Percentiles rank a stretch among this genome's conserved stretches.
Evolutionary conservation across 192 early-diverging fungal genomes (phyloP).

Genomic region (Coemansia sp.): DNA sequence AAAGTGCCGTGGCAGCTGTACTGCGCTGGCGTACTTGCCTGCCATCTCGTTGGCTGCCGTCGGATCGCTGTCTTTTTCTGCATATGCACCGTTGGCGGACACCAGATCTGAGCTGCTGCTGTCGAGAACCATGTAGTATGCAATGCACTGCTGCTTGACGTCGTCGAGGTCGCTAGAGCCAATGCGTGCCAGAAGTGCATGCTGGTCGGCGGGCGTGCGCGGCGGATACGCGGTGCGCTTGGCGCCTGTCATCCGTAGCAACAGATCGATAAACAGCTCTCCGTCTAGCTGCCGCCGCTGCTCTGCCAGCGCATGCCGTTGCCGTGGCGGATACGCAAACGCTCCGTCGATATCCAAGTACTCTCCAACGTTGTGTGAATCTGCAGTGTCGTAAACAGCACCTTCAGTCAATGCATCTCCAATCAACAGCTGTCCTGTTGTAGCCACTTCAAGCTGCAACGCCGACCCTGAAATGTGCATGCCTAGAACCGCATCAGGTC

Average conservation of each 20-base stretch:
- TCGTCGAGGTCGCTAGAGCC: conserved; percentile 36
- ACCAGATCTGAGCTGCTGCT: conserved; percentile 5
- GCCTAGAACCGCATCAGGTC: conserved; percentile 15
- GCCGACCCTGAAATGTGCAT: conserved; percentile 31
- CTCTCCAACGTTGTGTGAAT: neutral
- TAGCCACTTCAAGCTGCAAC: conserved; percentile 26
- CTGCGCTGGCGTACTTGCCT: conserved; percentile 21
- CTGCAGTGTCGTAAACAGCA: neutral
- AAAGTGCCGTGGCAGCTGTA: conserved; percentile 45
- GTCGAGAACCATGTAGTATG: conserved; percentile 46
- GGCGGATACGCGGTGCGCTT: conserved; percentile 31
- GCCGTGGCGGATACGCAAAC: conserved; percentile 26
- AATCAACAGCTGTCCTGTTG: conserved; percentile 16
- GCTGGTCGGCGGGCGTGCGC: conserved; percentile 19
- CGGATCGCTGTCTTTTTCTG: conserved; percentile 13
- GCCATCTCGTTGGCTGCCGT: conserved; percentile 10
- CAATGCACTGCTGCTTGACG: conserved; percentile 46
- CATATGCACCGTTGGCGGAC: conserved; percentile 12
- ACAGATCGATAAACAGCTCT: conserved; percentile 48
- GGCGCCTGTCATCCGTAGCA: conserved; percentile 34
- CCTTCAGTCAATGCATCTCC: conserved; percentile 19
- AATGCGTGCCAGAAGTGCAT: conserved; percentile 18
- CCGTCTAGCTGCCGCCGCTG: conserved; percentile 42
- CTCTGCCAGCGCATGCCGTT: conserved; percentile 27
- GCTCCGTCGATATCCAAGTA: conserved; percentile 6